Conservation (phyloP, 108 stramenopile genomes). For the Fragilaria radians region DNA sequence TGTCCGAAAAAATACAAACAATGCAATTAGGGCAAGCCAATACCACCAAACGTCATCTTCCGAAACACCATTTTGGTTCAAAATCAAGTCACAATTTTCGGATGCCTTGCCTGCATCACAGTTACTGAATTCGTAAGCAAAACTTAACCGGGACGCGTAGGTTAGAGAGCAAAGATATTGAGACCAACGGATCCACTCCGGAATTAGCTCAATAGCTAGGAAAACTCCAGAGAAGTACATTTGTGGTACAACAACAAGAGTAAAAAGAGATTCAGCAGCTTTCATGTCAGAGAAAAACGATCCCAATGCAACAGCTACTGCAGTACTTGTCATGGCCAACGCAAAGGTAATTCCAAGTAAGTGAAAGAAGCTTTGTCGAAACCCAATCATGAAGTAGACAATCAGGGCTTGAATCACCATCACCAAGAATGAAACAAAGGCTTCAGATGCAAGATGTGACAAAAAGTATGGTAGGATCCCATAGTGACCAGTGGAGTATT, state of each 20-base stretch:
- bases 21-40: background rate
- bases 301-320: constrained; percentile 30
- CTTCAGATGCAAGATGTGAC: constrained; percentile 14
- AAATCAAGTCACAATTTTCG: background rate
- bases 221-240: constrained; percentile 2
- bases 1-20: background rate
- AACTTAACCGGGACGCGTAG: background rate
- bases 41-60: background rate
- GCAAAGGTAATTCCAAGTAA: constrained; percentile 28
- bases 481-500: constrained; percentile 56
- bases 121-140: constrained; percentile 2
- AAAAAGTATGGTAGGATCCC: constrained; percentile 39
- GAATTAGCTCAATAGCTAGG: background rate
- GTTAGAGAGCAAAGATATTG: constrained; percentile 3
- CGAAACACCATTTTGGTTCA: background rate
- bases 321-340: constrained; percentile 40
- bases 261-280: background rate
- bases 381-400: constrained; percentile 35
- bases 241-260: constrained; percentile 3
- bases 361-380: constrained; percentile 29
- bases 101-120: background rate
- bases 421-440: constrained; percentile 9
- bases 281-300: background rate
- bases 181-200: background rate
- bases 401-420: constrained; percentile 18